Base-by-base conservation (phyloP, 2,329 filamentous ascomycete genomes). In the Ascocoryne sarcoides region DNA sequence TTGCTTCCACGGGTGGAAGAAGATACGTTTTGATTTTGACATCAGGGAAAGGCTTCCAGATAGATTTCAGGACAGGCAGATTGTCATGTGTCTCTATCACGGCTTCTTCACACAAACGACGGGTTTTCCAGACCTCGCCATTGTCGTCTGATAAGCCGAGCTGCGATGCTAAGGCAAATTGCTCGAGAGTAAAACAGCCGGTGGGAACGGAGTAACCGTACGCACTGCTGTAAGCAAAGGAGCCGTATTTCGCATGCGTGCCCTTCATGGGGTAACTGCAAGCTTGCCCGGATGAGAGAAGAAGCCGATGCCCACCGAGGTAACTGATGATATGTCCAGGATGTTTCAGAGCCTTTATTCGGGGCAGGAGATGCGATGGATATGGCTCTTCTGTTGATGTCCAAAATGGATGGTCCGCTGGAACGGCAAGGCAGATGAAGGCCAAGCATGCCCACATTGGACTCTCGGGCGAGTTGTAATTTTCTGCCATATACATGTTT, bases 251-350 rank as follows among this genome's bases (percentile, higher is more conserved):
- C 46, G 84, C 82, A 59, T 89, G 83, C 0, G 83, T 85, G 39
- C 81, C 83, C 61, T 84, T 84, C 68, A 89, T 80, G 0, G 84
- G 80, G 57, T 89, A 89, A 59, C 83, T 80, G 61, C 84, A 89
- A n/a, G 79, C 80, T 59, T 90, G 84, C 1, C 84, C 84, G 0
- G 79, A 84, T 3, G 76, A 82, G 5, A 89, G 70, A 17, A 89
- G 68, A 68, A 88, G 84, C 33, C 78, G 80, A 59, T 89, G 84
- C 0, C 79, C 80, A n/a, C 80, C 82, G 14, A 77, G 71, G 47
- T 77, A 75, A 50, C 79, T 74, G 58, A 78, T 75, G 46, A 89
- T 87, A 55, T 89, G 84, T 1, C 80, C 75, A 0, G 84, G 84
- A 35, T 87, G 79, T 26, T 70, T 65, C 4, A 89, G 63, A 0